Base-by-base conservation (phyloP, 164 flowering plant genomes). In the Berberis vulgaris region DNA sequence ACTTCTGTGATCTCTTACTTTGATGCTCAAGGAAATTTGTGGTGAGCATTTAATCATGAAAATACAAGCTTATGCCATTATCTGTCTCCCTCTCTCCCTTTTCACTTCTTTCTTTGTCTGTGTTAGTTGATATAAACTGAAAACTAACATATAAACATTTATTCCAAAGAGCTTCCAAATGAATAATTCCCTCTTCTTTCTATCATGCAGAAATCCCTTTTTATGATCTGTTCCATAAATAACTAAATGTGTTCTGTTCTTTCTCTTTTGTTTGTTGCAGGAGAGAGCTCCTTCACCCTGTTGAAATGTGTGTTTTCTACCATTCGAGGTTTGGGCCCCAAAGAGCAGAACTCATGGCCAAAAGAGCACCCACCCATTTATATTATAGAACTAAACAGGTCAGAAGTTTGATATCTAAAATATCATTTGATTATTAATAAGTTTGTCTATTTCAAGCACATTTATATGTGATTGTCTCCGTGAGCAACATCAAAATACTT, bases 241-340 rank as follows among this genome's bases (percentile, higher is more conserved):
- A 26, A 26, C 26, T 26, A 26, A 26, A 41, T 10, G 39, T 12
- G 41, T 54, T 50, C 53, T 7, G 38, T 26, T 57, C 62, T 52
- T 26, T 58, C 47, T 8, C 1, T 47, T 69, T 2, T 52, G 54
- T 59, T 63, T 5, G 61, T 67, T 78, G 73, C 72, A 94, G 98
- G 98, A 83, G 79, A 71, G 92, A 87, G 66, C 63, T 91, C 59
- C 64, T 90, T 71, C 76, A 74, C 49, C 93, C 89, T 4, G 80
- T 82, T 76, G 87, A 86, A 57, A 57, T 78, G 7, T 77, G 68
- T 74, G 50, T 73, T 54, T 94, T 76, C 72, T 88, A 78, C 69
- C 84, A 87, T 53, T 69, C 70, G 12, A 82, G 57, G 57, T 72
- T 73, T 66, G 69, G 63, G 45, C 57, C 49, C 59, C 72, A 72